Conservation (phyloP, 257 asterid genomes). For the Echium plantagineum region DNA sequence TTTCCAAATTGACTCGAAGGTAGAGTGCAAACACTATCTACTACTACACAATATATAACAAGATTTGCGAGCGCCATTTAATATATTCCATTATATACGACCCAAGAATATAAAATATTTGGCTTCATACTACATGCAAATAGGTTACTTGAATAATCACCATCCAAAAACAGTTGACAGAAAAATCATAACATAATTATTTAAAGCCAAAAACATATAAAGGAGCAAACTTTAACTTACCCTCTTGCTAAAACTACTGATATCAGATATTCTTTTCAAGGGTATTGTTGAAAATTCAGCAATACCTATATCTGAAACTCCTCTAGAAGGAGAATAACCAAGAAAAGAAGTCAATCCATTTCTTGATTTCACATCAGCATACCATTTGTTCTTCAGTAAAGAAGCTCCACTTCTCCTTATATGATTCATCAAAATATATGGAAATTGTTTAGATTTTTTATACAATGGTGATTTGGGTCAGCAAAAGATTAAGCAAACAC, state of each 20-base stretch:
- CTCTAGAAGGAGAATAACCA: constrained; percentile 14
- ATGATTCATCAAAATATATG: constrained; percentile 21
- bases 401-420: constrained; percentile 30
- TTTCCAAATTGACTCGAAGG: too few species aligned
- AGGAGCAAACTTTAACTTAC: constrained; percentile 21
- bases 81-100: too few species aligned
- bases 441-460: not conserved
- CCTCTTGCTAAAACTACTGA: constrained; percentile 22
- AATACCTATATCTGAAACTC: constrained; percentile 23
- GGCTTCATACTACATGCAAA: too few species aligned
- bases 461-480: not conserved
- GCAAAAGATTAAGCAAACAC: not conserved
- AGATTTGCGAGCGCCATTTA: too few species aligned
- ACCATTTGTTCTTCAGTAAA: constrained; percentile 25
- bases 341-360: constrained; percentile 19
- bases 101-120: too few species aligned
- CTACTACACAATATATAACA: too few species aligned
- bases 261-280: constrained; percentile 16
- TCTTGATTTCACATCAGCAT: constrained; percentile 24
- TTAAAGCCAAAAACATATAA: not conserved
- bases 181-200: not conserved
- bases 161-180: too few species aligned
- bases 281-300: constrained; percentile 33
- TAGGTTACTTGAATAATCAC: too few species aligned
- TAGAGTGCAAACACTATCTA: too few species aligned